Evolutionary conservation across 768 basidiomycete species (phyloP), one percentile per base, ranked within the genome.

Genomic region (Rubroboletus satanas): DNA sequence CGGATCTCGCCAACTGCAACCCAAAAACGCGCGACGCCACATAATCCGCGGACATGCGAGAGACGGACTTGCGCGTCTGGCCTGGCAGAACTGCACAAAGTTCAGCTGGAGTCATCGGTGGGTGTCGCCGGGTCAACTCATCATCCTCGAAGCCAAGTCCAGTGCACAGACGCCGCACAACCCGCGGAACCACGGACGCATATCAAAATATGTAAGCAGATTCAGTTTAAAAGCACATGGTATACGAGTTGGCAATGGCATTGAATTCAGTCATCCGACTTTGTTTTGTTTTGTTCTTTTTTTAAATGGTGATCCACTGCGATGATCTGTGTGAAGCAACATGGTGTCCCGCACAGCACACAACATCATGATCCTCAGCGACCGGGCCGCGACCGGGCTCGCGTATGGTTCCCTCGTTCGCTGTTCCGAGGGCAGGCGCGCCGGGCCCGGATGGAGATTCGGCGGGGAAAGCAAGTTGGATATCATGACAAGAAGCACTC

Each of bases 31-130:
- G 29, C 41, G 18, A 14, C 36, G 17, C 18, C 17, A 9, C 21
- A 35, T 10, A 8, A 45, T 38, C 43, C 35, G 50, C 57, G 57
- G 57, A 52, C 33, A 8, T 52, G 31, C 17, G 35, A 18, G 56
- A 38, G 39, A 26, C 33, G 29, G 26, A 38, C 37, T 10, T 21
- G 18, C 29, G 29, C n/a, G 29, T 23, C 18, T 23, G 11, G 14
- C 18, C 33, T 14, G 18, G 21, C 7, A 29, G 15, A 35, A 7
- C 45, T 18, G 18, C 49, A n/a, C 35, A 15, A 49, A 18, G 2
- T 26, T 54, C 29, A 26, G 32, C 6, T 29, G 8, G 15, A 14
- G 12, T 32, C 51, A 10, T 43, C 8, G 29, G 21, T 6, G 21
- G 17, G 6, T 21, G 11, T 7, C 29, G 11, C 3, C 28, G 45